Conservation (phyloP, 768 basidiomycete species). For the Collybia mongolica region DNA sequence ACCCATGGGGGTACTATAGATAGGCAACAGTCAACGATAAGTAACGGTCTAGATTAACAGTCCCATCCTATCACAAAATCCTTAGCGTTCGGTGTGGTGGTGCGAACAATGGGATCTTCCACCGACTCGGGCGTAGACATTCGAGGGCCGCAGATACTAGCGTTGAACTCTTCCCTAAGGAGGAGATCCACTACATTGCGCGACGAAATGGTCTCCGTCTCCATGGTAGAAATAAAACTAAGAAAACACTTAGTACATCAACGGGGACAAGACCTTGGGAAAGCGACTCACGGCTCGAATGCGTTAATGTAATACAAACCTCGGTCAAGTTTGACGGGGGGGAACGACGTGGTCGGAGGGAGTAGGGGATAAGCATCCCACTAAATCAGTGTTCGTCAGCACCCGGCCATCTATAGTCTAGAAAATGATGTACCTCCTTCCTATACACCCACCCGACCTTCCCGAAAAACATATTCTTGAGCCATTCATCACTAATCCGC, state of each 20-base stretch:
- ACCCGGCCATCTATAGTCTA: neutral
- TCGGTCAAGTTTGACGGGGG: conserved; percentile 73
- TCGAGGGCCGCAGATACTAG: conserved; percentile 62
- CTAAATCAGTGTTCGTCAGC: conserved; percentile 29
- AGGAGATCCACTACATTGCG: conserved; percentile 83
- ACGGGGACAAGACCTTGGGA: conserved; percentile 2
- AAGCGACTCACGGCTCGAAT: conserved; percentile 75
- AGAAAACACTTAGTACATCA: neutral
- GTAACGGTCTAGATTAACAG: conserved; percentile 40
- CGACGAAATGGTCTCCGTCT: conserved; percentile 83
- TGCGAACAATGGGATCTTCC: conserved; percentile 1
- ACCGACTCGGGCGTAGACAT: conserved; percentile 20
- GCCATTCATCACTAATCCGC: conserved; percentile 65
- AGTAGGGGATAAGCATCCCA: conserved; percentile 83
- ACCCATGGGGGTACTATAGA: conserved; percentile 10
- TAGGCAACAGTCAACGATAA: neutral
- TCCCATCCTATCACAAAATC: conserved; percentile 76
- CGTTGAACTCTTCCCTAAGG: conserved; percentile 67
- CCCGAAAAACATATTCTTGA: conserved; percentile 60
- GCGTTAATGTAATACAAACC: conserved; percentile 91
- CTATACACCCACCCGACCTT: conserved; percentile 79
- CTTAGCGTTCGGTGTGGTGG: conserved; percentile 5
- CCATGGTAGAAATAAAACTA: conserved; percentile 91
- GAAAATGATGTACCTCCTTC: conserved; percentile 57
- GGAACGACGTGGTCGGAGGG: conserved; percentile 63